Percentiles rank a stretch among this genome's conserved stretches.
phyloP scores from a whole-genome alignment of 495 filamentous ascomycete species.

The Talaromyces trachyspermus region DNA sequence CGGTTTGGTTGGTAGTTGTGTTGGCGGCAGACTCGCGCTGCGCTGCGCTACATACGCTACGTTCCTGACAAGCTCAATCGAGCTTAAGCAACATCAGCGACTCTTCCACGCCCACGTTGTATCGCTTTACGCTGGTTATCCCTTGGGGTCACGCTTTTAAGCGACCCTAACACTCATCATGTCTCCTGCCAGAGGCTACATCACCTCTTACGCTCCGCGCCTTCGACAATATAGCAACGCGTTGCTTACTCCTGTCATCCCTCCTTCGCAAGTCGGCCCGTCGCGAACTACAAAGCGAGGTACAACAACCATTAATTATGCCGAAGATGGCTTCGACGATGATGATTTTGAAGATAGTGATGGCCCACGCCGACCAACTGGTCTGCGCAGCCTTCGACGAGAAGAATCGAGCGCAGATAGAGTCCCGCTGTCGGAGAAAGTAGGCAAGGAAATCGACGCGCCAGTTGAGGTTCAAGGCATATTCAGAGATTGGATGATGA shows the following conservation, averaged over 20 bases:
- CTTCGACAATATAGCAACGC: constrained; percentile 89
- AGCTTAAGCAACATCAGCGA: constrained; percentile 6
- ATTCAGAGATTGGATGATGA: constrained; percentile 92
- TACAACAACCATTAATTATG: constrained; percentile 93
- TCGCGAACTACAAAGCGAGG: constrained; percentile 92
- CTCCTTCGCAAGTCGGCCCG: constrained; percentile 53
- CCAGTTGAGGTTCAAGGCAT: constrained; percentile 84
- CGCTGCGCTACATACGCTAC: background rate
- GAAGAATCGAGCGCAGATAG: constrained; percentile 63
- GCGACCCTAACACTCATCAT: constrained; percentile 45
- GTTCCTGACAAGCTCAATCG: constrained; percentile 7
- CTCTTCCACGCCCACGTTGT: background rate
- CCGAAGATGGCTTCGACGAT: constrained; percentile 91
- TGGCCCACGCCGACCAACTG: constrained; percentile 70
- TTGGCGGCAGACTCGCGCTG: background rate
- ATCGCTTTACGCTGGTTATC: constrained; percentile 11
- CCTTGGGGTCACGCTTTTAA: constrained; percentile 34
- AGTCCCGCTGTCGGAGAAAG: constrained; percentile 58
- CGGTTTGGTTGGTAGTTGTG: too few species aligned
- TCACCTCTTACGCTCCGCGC: constrained; percentile 86
- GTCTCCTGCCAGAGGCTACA: constrained; percentile 74
- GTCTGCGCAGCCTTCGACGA: constrained; percentile 70
- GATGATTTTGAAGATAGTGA: constrained; percentile 89
- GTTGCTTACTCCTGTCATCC: constrained; percentile 80
- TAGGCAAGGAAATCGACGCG: constrained; percentile 72